Evolutionary conservation across 1,139 yeast species (phyloP).

Genomic region (Hanseniaspora sp.): DNA sequence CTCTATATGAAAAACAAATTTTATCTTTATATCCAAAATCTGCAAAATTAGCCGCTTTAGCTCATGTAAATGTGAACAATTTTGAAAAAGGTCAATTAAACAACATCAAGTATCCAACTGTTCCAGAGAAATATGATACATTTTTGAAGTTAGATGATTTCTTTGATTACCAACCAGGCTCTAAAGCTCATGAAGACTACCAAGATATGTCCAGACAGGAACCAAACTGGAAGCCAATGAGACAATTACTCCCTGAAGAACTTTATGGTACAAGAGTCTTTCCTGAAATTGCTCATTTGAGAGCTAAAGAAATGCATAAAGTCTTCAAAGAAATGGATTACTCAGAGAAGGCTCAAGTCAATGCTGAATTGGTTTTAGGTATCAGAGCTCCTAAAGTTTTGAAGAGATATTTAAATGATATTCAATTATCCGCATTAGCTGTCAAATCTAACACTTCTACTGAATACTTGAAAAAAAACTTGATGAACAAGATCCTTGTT

Average conservation of each 20-base stretch:
- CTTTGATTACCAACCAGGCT: conserved; percentile 57
- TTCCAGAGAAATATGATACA: conserved; percentile 40
- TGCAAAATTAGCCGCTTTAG: conserved; percentile 14
- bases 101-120: neutral
- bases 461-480: conserved; percentile 45
- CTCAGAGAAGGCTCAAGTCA: neutral
- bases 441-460: conserved; percentile 66
- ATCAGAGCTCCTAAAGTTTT: conserved; percentile 30
- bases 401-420: conserved; percentile 37
- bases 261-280: conserved; percentile 31
- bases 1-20: conserved; percentile 9
- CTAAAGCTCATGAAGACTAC: conserved; percentile 66
- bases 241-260: conserved; percentile 11
- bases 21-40: conserved; percentile 12
- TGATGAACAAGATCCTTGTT: conserved; percentile 57
- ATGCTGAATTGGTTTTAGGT: conserved; percentile 22
- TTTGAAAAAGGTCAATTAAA: conserved; percentile 5
- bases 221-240: conserved; percentile 45
- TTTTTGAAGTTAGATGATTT: conserved; percentile 45
- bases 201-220: conserved; percentile 51
- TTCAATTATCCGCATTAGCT: conserved; percentile 25
- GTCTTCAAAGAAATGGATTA: conserved; percentile 2
- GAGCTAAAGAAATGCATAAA: conserved; percentile 23
- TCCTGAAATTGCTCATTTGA: conserved; percentile 15
- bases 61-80: conserved; percentile 4